Conservation (phyloP, 345 rosid genomes). For the Arabidopsis suecica region DNA sequence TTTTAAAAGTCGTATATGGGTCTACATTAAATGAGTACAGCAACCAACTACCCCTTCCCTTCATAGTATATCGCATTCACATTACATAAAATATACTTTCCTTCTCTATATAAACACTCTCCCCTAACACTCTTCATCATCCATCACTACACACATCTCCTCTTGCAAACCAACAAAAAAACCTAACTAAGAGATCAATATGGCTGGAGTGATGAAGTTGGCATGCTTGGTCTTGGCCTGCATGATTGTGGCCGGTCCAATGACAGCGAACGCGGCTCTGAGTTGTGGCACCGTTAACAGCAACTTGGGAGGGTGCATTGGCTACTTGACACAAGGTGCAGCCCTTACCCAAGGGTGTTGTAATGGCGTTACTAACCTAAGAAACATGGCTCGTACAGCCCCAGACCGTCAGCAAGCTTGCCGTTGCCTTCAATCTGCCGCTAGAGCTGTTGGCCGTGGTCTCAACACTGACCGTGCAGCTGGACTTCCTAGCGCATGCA, state of each 20-base stretch:
- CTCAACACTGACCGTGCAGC: slow-evolving; percentile 34
- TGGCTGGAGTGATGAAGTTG: slow-evolving; percentile 37
- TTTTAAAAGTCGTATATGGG: too few species aligned
- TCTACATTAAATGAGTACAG: slow-evolving; percentile 32
- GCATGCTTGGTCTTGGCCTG: slow-evolving; percentile 43
- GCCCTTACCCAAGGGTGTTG: slow-evolving; percentile 20
- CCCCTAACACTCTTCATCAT: slow-evolving; percentile 29
- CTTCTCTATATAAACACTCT: slow-evolving; percentile 40
- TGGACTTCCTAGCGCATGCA: slow-evolving; percentile 33
- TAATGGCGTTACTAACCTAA: slow-evolving; percentile 34
- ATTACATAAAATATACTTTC: neutral
- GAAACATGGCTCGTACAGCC: slow-evolving; percentile 31
- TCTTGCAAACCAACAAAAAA: slow-evolving; percentile 5
- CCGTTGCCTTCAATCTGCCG: slow-evolving; percentile 37
- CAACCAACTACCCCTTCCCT: slow-evolving; percentile 28
- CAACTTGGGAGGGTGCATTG: slow-evolving; percentile 35
- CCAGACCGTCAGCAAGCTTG: slow-evolving; percentile 46
- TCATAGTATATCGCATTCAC: slow-evolving; percentile 6
- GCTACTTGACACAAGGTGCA: slow-evolving; percentile 31
- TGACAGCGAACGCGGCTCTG: slow-evolving; percentile 42
- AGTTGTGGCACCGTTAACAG: slow-evolving; percentile 46
- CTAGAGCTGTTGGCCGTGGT: slow-evolving; percentile 1
- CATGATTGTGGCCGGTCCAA: slow-evolving; percentile 39
- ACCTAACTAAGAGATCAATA: neutral
- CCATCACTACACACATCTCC: slow-evolving; percentile 17